Conservation (phyloP, 495 filamentous ascomycete species). For the Glarea lozoyensis region DNA sequence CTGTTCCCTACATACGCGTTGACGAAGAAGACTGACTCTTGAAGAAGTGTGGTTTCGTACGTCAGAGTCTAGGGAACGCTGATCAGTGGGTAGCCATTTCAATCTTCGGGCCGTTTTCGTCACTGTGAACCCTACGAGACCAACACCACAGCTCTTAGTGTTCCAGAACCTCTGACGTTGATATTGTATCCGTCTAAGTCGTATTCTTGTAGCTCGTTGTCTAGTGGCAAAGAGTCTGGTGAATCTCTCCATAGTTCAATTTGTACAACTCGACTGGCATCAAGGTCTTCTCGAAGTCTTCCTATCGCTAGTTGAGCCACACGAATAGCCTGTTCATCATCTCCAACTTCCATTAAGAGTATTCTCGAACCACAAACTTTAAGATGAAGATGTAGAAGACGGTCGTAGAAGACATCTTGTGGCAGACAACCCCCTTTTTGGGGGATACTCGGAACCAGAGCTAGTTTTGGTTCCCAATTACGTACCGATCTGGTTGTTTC, state of each 20-base stretch:
- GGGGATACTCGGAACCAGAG: constrained; percentile 53
- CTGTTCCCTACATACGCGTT: too few relatives aligned
- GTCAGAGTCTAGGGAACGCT: too few relatives aligned
- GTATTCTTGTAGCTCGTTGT: constrained; percentile 13
- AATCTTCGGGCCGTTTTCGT: too few relatives aligned
- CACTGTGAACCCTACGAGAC: too few relatives aligned
- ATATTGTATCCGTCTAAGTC: constrained; percentile 14
- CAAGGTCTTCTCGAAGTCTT: constrained; percentile 15
- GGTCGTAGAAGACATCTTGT: constrained; percentile 54
- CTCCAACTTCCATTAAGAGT: constrained; percentile 50
- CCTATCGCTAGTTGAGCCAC: constrained; percentile 36
- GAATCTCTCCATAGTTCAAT: constrained; percentile 50
- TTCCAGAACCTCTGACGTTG: constrained; percentile 24
- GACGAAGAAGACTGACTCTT: too few relatives aligned
- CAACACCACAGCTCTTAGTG: constrained; percentile 27
- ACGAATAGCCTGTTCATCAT: constrained; percentile 46
- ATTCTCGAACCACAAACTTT: constrained; percentile 27
- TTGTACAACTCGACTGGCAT: constrained; percentile 24
- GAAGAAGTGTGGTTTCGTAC: too few relatives aligned
- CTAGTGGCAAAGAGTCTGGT: constrained; percentile 17
- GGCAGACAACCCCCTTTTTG: constrained; percentile 13
- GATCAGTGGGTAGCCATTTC: too few relatives aligned
- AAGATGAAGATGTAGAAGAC: constrained; percentile 1
- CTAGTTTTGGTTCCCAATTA: constrained; percentile 66
- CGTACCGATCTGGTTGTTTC: constrained; percentile 65